These are phyloP conservation scores for Xylaria sp. DNA, from an alignment of 2,329 filamentous ascomycete species.

Conservation along the genomic window DNA sequence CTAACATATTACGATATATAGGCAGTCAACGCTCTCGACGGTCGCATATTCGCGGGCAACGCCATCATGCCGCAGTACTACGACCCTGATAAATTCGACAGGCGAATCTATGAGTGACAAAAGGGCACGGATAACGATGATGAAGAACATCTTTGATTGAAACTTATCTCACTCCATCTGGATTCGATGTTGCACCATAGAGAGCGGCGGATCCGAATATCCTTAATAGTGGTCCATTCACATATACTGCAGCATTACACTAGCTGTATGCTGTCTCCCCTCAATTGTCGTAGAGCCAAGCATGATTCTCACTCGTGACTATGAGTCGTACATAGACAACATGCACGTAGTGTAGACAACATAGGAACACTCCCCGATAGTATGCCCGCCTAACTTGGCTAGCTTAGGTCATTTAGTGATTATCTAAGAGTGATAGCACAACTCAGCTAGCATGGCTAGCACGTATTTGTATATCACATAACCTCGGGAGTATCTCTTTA, in stretches of 20 bases:
- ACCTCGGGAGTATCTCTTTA: too few species aligned
- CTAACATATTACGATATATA: constrained; percentile 50
- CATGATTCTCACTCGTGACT: not conserved
- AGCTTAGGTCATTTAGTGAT: not conserved
- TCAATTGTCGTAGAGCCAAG: not conserved
- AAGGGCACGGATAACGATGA: not conserved
- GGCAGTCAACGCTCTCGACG: constrained; percentile 91
- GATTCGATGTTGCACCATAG: not conserved
- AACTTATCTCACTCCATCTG: not conserved
- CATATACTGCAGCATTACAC: not conserved
- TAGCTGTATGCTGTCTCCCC: not conserved
- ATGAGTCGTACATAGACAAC: not conserved
- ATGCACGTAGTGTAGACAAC: not conserved
- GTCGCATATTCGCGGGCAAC: constrained; percentile 89
- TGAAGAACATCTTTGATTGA: not conserved
- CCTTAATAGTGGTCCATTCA: not conserved
- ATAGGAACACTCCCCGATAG: not conserved
- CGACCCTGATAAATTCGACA: constrained; percentile 83
- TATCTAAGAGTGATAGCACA: not conserved
- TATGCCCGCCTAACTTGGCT: not conserved
- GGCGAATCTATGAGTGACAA: constrained; percentile 62
- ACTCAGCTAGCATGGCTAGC: not conserved
- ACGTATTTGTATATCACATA: not conserved
- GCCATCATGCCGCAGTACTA: constrained; percentile 85
- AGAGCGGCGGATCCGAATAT: not conserved